phyloP scores from a whole-genome alignment of 2,329 filamentous ascomycete genomes.

The Colletotrichum brevisporum region DNA sequence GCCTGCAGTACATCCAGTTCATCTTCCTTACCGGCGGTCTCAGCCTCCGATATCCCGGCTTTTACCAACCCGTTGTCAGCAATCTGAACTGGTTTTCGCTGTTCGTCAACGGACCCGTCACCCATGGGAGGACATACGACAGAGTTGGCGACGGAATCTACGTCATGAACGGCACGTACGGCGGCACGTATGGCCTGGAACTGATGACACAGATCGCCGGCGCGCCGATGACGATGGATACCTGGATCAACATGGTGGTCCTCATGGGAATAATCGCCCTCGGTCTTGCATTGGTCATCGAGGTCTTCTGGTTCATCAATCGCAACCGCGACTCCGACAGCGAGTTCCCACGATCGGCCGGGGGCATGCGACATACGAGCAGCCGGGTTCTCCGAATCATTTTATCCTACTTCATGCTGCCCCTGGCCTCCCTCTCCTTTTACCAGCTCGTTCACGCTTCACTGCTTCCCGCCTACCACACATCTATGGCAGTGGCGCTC shows the following conservation, averaged over 20 bases:
- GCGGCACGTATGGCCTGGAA: conserved; percentile 69
- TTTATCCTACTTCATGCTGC: conserved; percentile 83
- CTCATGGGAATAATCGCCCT: conserved; percentile 72
- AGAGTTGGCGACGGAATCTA: conserved; percentile 71
- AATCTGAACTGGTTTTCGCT: conserved; percentile 77
- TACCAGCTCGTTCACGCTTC: conserved; percentile 71
- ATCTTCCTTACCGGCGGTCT: conserved; percentile 78
- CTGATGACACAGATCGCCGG: conserved; percentile 78
- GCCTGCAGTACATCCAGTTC: conserved; percentile 83
- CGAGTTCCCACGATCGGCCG: conserved; percentile 8
- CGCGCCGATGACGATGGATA: conserved; percentile 71
- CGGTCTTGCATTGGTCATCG: conserved; percentile 63
- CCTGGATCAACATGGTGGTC: conserved; percentile 80
- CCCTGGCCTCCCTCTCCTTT: conserved; percentile 78
- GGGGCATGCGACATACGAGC: conserved; percentile 31
- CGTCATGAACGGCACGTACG: conserved; percentile 74
- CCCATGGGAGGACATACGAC: conserved; percentile 44
- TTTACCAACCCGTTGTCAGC: conserved; percentile 78
- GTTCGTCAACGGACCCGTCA: conserved; percentile 64
- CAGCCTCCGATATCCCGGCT: conserved; percentile 81
- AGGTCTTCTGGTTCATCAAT: conserved; percentile 57
- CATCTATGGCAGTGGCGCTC: conserved; percentile 50
- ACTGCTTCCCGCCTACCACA: conserved; percentile 45
- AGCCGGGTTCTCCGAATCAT: conserved; percentile 75
- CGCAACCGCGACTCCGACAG: conserved; percentile 61